Conservation (phyloP, 1,139 yeast species). For the Lodderomyces metapsilosis region DNA sequence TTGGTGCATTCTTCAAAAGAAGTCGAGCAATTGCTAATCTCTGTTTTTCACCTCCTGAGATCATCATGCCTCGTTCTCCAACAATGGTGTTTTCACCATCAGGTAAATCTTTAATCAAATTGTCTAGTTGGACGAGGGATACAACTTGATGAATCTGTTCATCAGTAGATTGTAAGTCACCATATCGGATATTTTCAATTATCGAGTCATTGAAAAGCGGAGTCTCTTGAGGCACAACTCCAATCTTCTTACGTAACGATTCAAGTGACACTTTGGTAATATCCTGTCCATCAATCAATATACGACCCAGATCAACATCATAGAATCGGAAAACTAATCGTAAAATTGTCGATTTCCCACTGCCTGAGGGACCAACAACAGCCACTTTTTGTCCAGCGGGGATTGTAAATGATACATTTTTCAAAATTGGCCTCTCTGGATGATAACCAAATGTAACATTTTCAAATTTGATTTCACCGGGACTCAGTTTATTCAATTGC, state of each 20-base stretch:
- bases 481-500: constrained; percentile 35
- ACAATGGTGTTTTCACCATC: constrained; percentile 83
- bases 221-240: constrained; percentile 97
- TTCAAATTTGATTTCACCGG: constrained; percentile 82
- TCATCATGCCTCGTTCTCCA: constrained; percentile 99
- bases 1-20: constrained; percentile 78
- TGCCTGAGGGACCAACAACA: constrained; percentile 92
- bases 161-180: constrained; percentile 70
- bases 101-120: constrained; percentile 68
- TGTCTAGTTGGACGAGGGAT: constrained; percentile 64
- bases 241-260: constrained; percentile 69
- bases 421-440: constrained; percentile 80
- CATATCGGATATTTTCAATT: constrained; percentile 83
- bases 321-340: constrained; percentile 85
- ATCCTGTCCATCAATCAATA: constrained; percentile 88
- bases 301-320: constrained; percentile 76
- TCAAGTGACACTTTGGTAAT: constrained; percentile 73
- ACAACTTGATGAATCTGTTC: constrained; percentile 69
- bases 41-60: constrained; percentile 98
- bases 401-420: constrained; percentile 77
- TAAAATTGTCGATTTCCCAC: constrained; percentile 90
- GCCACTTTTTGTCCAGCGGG: constrained; percentile 93
- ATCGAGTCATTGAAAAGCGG: constrained; percentile 93
- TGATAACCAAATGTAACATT: constrained; percentile 93
- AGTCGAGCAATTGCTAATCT: constrained; percentile 91